Evolutionary conservation across 2,329 filamentous ascomycete genomes (phyloP).

Genomic region (Lecanicillium sp.): DNA sequence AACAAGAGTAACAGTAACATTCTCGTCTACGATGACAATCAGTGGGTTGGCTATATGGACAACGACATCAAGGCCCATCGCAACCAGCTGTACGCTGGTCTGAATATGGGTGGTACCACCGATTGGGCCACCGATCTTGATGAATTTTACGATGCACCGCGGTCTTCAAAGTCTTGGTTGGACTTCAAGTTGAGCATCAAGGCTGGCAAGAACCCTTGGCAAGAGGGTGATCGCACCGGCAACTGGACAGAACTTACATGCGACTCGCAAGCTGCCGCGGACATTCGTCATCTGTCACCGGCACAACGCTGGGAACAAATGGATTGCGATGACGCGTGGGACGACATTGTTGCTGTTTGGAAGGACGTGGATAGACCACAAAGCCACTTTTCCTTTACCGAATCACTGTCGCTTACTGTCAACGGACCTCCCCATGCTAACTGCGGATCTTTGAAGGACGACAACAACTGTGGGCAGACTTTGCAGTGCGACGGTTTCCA

Average conservation of each 20-base stretch:
- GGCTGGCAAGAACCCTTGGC: constrained; percentile 11
- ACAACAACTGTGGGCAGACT: constrained; percentile 1
- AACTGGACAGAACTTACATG: constrained; percentile 19
- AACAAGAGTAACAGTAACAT: constrained; percentile 13
- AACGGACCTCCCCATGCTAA: neutral
- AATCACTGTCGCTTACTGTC: constrained; percentile 9
- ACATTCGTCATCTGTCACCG: neutral
- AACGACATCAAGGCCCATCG: constrained; percentile 8
- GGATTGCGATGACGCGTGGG: constrained; percentile 1
- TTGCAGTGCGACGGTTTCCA: constrained; percentile 6
- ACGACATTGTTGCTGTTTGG: constrained; percentile 1
- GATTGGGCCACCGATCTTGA: constrained; percentile 17
- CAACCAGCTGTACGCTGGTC: constrained; percentile 6
- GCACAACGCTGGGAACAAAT: constrained; percentile 1
- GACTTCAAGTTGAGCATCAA: constrained; percentile 11
- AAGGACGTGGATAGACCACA: neutral
- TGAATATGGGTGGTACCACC: constrained; percentile 14
- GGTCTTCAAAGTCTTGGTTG: constrained; percentile 10
- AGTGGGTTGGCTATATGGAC: constrained; percentile 16
- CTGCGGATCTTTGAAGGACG: neutral
- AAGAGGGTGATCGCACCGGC: constrained; percentile 10
- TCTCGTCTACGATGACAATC: constrained; percentile 12
- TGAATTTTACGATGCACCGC: constrained; percentile 13
- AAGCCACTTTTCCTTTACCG: constrained; percentile 7
- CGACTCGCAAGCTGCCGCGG: constrained; percentile 6